Base-by-base conservation (phyloP, 768 basidiomycete genomes). In the Glaciozyma antarctica region DNA sequence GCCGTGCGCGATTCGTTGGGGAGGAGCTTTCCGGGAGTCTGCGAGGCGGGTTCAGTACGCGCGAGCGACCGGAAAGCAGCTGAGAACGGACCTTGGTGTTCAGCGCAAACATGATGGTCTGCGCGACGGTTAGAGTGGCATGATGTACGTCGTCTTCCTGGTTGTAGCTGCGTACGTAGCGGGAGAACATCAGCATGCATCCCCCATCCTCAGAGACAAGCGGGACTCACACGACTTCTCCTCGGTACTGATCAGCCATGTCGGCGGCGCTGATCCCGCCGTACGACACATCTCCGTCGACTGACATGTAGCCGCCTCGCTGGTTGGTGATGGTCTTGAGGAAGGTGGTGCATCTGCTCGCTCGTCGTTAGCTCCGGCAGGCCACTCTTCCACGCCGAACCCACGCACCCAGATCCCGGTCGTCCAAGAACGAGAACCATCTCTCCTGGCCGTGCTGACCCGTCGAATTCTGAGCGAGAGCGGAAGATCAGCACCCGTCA, bases 131-230 rank as follows among this genome's bases (percentile, higher is more conserved):
- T 8, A 64, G 34, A 10, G 87, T 88, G 7, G 91, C 88, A 71
- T 90, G 87, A 74, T 90, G 90, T 1, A 88, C 79, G 73, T 94
- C 91, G 71, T 92, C 89, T 44, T 72, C 72, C n/a, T 62, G 67
- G 71, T 87, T 86, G 71, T 77, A 77, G 66, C n/a, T n/a, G n/a
- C n/a, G n/a, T n/a, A n/a, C n/a, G n/a, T n/a, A n/a, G n/a, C n/a
- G n/a, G n/a, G n/a, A n/a, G n/a, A n/a, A n/a, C n/a, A n/a, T n/a
- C n/a, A n/a, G n/a, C n/a, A n/a, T n/a, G n/a, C n/a, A n/a, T n/a
- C n/a, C n/a, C n/a, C n/a, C n/a, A n/a, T n/a, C n/a, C n/a, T n/a
- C n/a, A n/a, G n/a, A n/a, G n/a, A n/a, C n/a, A n/a, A n/a, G n/a
- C n/a, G n/a, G n/a, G n/a, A n/a, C n/a, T n/a, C n/a, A n/a, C n/a